phyloP scores from a whole-genome alignment of 75 land plant genomes.

The Pinus albicaulis region DNA sequence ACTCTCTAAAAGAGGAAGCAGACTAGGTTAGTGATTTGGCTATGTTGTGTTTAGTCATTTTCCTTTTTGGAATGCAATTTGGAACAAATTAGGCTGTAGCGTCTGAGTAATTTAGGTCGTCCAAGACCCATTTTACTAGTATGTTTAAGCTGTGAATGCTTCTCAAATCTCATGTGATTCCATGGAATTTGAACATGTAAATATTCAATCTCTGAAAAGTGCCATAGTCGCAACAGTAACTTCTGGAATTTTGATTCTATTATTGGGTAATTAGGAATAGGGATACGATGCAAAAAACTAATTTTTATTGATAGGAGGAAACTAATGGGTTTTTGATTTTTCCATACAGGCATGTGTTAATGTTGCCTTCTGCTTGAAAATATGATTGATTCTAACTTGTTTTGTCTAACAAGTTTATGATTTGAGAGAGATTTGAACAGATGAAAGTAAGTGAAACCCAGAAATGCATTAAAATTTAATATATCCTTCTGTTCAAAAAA shows the following conservation, averaged over 20 bases:
- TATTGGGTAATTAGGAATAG: neutral
- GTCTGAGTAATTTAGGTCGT: neutral
- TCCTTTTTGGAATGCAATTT: neutral
- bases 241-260: neutral
- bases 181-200: neutral
- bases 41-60: neutral
- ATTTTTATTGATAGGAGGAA: too few relatives aligned
- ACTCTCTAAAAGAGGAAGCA: constrained; percentile 26
- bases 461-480: too few relatives aligned
- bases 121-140: neutral
- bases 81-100: neutral
- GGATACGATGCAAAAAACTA: neutral
- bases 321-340: too few relatives aligned
- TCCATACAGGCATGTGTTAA: too few relatives aligned
- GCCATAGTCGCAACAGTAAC: too few relatives aligned
- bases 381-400: too few relatives aligned
- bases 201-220: neutral
- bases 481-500: too few relatives aligned
- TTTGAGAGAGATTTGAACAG: too few relatives aligned
- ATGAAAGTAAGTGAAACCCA: too few relatives aligned
- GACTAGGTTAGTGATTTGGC: constrained; percentile 7
- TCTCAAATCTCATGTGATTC: neutral
- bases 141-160: neutral
- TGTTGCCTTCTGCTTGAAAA: too few relatives aligned
- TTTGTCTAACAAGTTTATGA: too few relatives aligned